Evolutionary conservation across 1,284 basidiomycete species (phyloP), one percentile per base, ranked within the genome.

Genomic region (Phenoliferia sp.): DNA sequence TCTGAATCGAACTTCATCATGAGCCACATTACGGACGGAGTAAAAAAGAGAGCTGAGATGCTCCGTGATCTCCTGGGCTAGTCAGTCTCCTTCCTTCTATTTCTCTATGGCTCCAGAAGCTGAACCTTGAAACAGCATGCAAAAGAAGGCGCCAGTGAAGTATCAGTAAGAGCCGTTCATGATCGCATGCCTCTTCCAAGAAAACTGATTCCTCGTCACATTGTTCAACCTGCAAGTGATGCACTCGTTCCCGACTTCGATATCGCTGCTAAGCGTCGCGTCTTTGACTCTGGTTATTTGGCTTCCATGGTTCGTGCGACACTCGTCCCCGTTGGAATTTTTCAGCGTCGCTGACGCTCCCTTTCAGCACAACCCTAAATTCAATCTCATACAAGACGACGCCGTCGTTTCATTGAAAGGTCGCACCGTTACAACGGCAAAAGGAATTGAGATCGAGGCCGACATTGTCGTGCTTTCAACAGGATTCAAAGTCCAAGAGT

Each of bases 211-310:
- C 12, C 12, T 12, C 22, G 12, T 44, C 39, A 12, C 12, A 44
- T 22, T 44, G 12, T 22, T 44, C 39, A 44, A 12, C 12, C 39
- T 12, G 39, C n/a, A n/a, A 44, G 70, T 68, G 50, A 71, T 17
- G 66, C 44, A 4, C 64, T 73, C 28, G 39, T 64, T 26, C 68
- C 72, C 26, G 68, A 73, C 33, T 71, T 72, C 33, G 72, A 73
- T 26, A 63, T 73, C 16, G 66, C 62, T 10, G 72, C 70, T 33
- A 73, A 73, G 58, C 65, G 64, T 1, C 2, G 72, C 22, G 65
- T 72, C 0, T 72, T 69, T 34, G 72, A 73, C 59, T 52, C 50
- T 7, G 66, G 66, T 50, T 73, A 72, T 66, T 65, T 44, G 39
- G 22, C 12, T 22, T 22, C 39, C 22, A 12, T 44, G 12, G 39